Base-by-base conservation (phyloP, 1,284 basidiomycete genomes). In the Bondarzewia mesenterica region DNA sequence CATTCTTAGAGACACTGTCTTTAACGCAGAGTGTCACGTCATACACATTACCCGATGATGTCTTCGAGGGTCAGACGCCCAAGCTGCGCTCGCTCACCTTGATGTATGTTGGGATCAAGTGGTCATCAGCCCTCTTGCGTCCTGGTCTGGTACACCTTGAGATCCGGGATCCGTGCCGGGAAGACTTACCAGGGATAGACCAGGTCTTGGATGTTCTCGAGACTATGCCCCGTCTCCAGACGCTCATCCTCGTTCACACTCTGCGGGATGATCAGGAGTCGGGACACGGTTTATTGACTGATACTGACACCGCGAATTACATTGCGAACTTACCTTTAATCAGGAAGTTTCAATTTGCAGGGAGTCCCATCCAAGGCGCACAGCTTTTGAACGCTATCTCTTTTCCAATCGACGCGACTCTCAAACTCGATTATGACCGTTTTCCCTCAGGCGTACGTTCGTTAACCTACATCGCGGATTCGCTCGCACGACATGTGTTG, bases 51-150 rank as follows among this genome's bases (percentile, higher is more conserved):
- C 43, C 43, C 15, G 43, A 44, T 18, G 20, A 44, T 22, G 6
- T 44, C 15, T 44, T 44, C 22, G 23, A 15, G 27, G 43, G 43
- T 5, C 23, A 44, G n/a, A 44, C 29, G 27, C 43, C 43, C 23
- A 18, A 18, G 29, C 43, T 44, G 27, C 26, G 18, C 10, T 20
- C 25, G 43, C 32, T 44, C 27, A 35, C 16, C 12, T 26, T 44
- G 1, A 21, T 16, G 10, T n/a, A 29, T 8, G 21, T 36, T 7
- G 20, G 10, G 18, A 32, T 44, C 12, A n/a, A 16, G 18, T 44
- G 43, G 43, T 36, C 43, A 15, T 35, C 27, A 5, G 5, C 43
- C 12, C 43, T 44, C 5, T 35, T 44, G 7, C 43, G 43, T 32
- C 43, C 43, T 6, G 12, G 15, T 14, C 20, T 44, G 15, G 36